Conservation (phyloP, 1,139 yeast species). For the Debaryomycetaceae sp. region DNA sequence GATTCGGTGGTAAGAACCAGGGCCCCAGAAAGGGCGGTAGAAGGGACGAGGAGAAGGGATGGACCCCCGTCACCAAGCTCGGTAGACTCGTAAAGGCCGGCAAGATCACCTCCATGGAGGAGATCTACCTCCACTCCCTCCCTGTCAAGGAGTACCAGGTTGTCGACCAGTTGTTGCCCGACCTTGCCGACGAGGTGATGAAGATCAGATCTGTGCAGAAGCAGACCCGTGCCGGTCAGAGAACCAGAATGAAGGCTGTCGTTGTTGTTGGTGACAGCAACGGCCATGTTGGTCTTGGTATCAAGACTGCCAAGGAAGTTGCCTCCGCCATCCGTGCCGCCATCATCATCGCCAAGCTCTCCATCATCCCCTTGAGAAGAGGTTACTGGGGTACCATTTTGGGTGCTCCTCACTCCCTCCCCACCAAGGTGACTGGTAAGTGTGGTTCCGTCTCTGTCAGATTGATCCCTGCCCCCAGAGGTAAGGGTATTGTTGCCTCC, state of each 20-base stretch:
- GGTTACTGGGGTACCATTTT: conserved; percentile 99
- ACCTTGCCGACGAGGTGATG: conserved; percentile 97
- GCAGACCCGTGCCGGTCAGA: conserved; percentile 99
- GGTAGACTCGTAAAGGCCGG: conserved; percentile 99
- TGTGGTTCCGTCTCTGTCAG: conserved; percentile 99
- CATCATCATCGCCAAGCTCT: conserved; percentile 97
- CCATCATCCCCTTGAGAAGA: conserved; percentile 99
- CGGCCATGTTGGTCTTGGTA: conserved; percentile 99
- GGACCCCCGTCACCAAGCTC: conserved; percentile 99
- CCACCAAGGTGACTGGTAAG: conserved; percentile 98
- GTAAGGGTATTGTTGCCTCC: conserved; percentile 99
- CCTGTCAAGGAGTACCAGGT: conserved; percentile 99
- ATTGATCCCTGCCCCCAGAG: conserved; percentile 99
- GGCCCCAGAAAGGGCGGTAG: conserved; percentile 58
- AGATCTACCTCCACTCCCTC: conserved; percentile 98
- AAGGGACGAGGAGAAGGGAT: conserved; percentile 93
- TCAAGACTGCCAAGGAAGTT: conserved; percentile 99
- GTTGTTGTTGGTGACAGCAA: conserved; percentile 99
- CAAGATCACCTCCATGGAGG: conserved; percentile 94
- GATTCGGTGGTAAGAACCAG: conserved; percentile 61
- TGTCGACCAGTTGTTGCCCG: conserved; percentile 95
- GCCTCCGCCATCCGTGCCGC: conserved; percentile 99
- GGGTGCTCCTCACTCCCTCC: conserved; percentile 99
- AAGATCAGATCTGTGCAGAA: conserved; percentile 99
- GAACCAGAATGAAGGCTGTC: conserved; percentile 99